Percentiles rank a stretch among this genome's conserved stretches.
Evolutionary conservation across 2,329 filamentous ascomycete genomes (phyloP).

Genomic region (Aspergillus ochraceoroseus): DNA sequence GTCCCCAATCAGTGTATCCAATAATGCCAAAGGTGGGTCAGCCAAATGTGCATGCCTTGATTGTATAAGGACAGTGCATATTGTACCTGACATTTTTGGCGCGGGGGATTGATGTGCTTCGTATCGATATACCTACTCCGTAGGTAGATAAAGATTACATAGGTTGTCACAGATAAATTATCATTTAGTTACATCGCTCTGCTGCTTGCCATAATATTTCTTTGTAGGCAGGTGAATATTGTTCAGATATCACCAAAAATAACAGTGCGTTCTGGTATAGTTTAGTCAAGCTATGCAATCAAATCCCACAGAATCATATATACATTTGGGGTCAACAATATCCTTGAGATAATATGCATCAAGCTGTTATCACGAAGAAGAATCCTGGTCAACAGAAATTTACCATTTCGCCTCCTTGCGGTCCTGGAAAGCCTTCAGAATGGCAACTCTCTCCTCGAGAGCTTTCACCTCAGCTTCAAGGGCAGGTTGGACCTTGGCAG

Average conservation of each 20-base stretch:
- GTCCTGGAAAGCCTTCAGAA: conserved; percentile 62
- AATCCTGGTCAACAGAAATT: conserved; percentile 10
- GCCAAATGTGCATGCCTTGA: too few relatives aligned
- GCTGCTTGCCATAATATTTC: too few relatives aligned
- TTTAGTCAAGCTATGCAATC: conserved; percentile 9
- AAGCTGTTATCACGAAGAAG: not conserved
- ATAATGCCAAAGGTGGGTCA: too few relatives aligned
- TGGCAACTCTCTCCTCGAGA: conserved; percentile 71
- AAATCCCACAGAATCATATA: conserved; percentile 9
- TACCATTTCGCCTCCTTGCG: conserved; percentile 51
- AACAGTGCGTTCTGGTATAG: conserved; percentile 2
- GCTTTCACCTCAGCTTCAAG: conserved; percentile 68
- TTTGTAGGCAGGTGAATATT: not conserved
- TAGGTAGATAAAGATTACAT: too few relatives aligned
- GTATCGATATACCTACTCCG: too few relatives aligned
- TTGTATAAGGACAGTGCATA: too few relatives aligned
- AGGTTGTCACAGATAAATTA: too few relatives aligned
- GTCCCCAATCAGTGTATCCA: too few relatives aligned
- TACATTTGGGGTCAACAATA: conserved; percentile 8
- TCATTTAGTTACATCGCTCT: too few relatives aligned
- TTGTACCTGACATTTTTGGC: too few relatives aligned
- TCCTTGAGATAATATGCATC: not conserved
- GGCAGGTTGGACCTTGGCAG: conserved; percentile 56
- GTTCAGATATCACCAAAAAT: not conserved
- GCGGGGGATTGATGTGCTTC: too few relatives aligned